These are phyloP conservation scores for Phylloporus scabripes DNA, from an alignment of 768 basidiomycete species.

Conservation along the genomic window DNA sequence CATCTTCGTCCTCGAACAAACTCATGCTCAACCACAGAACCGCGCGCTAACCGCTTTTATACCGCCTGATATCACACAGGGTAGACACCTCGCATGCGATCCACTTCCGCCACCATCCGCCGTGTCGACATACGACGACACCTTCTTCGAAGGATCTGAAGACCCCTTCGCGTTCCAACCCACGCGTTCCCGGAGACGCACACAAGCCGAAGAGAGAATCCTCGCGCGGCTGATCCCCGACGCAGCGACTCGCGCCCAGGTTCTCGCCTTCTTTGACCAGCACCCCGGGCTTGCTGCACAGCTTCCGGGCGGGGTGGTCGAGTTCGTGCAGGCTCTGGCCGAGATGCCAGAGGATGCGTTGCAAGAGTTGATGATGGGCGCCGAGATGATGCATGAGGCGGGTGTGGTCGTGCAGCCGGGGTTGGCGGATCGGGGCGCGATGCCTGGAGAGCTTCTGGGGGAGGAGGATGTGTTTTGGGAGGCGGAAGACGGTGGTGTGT, in stretches of 20 bases:
- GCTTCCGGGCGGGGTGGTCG: conserved; percentile 61
- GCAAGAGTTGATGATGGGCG: conserved; percentile 52
- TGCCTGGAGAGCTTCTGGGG: conserved; percentile 44
- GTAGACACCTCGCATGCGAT: conserved; percentile 69
- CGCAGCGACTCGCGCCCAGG: conserved; percentile 48
- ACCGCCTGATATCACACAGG: conserved; percentile 48
- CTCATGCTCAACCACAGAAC: conserved; percentile 35
- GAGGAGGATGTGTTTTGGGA: conserved; percentile 31
- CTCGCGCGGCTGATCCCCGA: conserved; percentile 58
- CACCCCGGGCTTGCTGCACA: conserved; percentile 49
- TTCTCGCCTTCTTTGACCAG: conserved; percentile 58
- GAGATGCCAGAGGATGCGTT: conserved; percentile 54
- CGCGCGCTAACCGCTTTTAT: conserved; percentile 65
- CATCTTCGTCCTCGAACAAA: conserved; percentile 64
- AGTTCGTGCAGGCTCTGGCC: conserved; percentile 53
- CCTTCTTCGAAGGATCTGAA: conserved; percentile 69
- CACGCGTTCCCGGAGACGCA: conserved; percentile 34
- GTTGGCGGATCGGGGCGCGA: conserved; percentile 22
- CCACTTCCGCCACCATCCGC: conserved; percentile 72
- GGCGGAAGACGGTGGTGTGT: conserved; percentile 21
- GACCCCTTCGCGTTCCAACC: conserved; percentile 36
- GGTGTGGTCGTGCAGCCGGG: conserved; percentile 26
- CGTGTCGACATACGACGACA: conserved; percentile 57
- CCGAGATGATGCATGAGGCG: conserved; percentile 35
- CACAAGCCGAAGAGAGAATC: conserved; percentile 44